Evolutionary conservation across 352 stramenopile genomes (phyloP), one percentile per base, ranked within the genome.

Genomic region (Globisporangium iwayamae): DNA sequence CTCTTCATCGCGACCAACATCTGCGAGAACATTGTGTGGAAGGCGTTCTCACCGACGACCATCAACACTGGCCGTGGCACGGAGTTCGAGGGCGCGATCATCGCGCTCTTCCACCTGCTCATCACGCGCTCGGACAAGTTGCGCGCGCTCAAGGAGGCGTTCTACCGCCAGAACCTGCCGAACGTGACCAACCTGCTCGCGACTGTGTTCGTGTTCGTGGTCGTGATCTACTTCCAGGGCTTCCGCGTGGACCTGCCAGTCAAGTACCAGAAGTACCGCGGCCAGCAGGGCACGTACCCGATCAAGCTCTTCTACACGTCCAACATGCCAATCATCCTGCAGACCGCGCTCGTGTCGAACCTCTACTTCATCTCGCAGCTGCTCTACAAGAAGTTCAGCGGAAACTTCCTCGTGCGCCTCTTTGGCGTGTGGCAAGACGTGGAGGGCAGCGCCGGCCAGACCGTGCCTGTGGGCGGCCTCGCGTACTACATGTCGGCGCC

Each of bases 291-390:
- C 73, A 99, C 94, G 67, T 99, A 99, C 90, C 97, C 97, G 66
- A 99, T 99, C 92, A 99, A 99, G 89, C 87, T 99, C 4, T 99
- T 99, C 77, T 99, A 99, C 93, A 99, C 97, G 55, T 99, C 95
- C 66, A 99, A 99, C 93, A 99, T 99, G 96, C 97, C 97, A 56
- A 99, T 99, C 79, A 99, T 99, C 66, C 81, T 99, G 47, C 97
- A 99, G 82, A 99, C 97, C 10, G 97, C 97, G 18, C 87, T 99
- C 52, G 96, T 99, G 50, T 98, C 93, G 67, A 99, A 99, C 87
- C 76, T 99, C 52, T 99, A 99, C 90, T 99, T 99, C 83, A 95
- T 99, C 67, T 98, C 92, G 72, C 97, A 99, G 85, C 80, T 99
- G 30, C 82, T 99, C 18, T 99, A 98, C 92, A 99, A 98, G 79